Percentiles rank a stretch among this genome's conserved stretches.
phyloP scores from a whole-genome alignment of 2,329 filamentous ascomycete species.

The Pseudogymnoascus sp. region DNA sequence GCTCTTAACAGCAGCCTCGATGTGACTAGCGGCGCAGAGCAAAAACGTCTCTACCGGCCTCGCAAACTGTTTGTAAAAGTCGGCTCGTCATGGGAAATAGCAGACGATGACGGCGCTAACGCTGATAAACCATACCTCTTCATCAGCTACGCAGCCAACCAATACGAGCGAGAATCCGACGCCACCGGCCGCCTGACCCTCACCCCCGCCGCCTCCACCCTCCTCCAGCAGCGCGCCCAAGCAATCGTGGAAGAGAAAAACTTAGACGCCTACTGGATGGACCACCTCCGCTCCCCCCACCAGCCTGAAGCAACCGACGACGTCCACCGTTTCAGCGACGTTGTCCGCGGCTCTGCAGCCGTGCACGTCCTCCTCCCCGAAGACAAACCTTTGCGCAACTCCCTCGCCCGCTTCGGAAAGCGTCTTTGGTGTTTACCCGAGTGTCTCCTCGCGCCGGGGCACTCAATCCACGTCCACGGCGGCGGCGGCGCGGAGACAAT shows the following conservation, averaged over 20 bases:
- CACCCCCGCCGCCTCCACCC: not conserved
- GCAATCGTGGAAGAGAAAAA: not conserved
- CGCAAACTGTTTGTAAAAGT: not conserved
- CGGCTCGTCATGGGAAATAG: not conserved
- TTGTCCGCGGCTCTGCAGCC: constrained; percentile 16
- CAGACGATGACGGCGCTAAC: not conserved
- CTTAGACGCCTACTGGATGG: constrained; percentile 14
- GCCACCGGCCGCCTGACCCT: not conserved
- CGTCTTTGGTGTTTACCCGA: constrained; percentile 11
- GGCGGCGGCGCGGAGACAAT: not conserved
- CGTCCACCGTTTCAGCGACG: constrained; percentile 19
- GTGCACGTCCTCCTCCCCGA: not conserved
- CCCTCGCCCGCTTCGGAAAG: constrained; percentile 9
- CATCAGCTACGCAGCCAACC: not conserved
- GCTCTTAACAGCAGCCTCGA: not conserved
- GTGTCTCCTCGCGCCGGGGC: constrained; percentile 10
- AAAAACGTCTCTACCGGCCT: not conserved
- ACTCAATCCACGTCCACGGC: not conserved
- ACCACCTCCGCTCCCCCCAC: not conserved
- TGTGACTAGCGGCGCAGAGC: not conserved
- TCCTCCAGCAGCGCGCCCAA: not conserved
- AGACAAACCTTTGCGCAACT: not conserved
- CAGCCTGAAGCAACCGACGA: constrained; percentile 11
- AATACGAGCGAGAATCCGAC: not conserved
- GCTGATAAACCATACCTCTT: not conserved